Percentiles rank a stretch among this genome's conserved stretches.
These are phyloP conservation scores for Erigeron canadensis DNA, from an alignment of 129 eudicot genomes.

Conservation along the genomic window DNA sequence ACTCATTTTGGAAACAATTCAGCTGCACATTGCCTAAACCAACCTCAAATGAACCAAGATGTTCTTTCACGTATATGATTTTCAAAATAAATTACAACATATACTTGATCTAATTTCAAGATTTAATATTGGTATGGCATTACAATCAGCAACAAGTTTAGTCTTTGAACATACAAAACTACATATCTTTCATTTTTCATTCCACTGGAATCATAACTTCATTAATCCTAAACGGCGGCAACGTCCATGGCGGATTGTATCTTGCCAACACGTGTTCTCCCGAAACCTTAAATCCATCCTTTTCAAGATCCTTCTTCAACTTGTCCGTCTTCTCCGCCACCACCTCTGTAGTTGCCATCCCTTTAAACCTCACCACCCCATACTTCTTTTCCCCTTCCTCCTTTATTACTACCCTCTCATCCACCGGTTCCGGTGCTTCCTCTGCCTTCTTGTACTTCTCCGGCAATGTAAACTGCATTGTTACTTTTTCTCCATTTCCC, in stretches of 20 bases:
- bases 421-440: conserved; percentile 90
- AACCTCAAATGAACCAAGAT: too few species aligned
- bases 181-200: conserved; percentile 17
- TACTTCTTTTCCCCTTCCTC: conserved; percentile 77
- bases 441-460: conserved; percentile 58
- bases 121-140: too few species aligned
- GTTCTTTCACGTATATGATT: too few species aligned
- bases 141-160: too few species aligned
- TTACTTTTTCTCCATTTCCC: conserved; percentile 29
- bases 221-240: conserved; percentile 79
- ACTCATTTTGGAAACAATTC: too few species aligned
- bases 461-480: conserved; percentile 73
- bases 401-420: conserved; percentile 90
- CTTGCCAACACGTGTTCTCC: conserved; percentile 72
- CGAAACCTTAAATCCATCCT: conserved; percentile 60
- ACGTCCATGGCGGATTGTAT: conserved; percentile 91
- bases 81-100: too few species aligned
- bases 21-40: too few species aligned
- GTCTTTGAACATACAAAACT: background rate
- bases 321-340: conserved; percentile 63
- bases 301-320: conserved; percentile 59
- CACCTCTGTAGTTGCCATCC: conserved; percentile 60
- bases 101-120: too few species aligned
- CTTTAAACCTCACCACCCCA: conserved; percentile 78
- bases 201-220: conserved; percentile 79